Conservation (phyloP, 1,284 basidiomycete genomes). For the Rhodotorula sp. region DNA sequence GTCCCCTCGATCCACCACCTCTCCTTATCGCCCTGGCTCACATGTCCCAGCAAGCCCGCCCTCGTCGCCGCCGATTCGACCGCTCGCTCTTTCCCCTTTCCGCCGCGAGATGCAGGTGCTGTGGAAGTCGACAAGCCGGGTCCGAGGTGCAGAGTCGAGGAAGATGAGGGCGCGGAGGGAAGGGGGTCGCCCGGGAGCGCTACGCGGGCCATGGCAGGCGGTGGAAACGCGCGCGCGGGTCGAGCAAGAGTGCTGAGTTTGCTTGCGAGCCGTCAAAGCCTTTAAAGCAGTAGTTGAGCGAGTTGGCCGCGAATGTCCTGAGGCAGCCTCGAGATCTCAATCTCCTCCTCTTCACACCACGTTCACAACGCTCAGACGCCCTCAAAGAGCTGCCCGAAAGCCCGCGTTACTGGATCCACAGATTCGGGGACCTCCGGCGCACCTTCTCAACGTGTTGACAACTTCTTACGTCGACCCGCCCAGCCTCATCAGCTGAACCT, state of each 20-base stretch:
- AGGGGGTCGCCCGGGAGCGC: conserved; percentile 35
- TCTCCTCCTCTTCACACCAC: too few relatives aligned
- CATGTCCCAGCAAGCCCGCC: conserved; percentile 28
- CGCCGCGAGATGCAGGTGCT: not conserved
- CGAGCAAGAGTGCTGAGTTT: not conserved
- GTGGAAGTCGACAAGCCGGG: conserved; percentile 25
- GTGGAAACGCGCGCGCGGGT: not conserved
- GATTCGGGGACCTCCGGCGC: too few relatives aligned
- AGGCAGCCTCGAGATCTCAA: too few relatives aligned
- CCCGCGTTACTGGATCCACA: too few relatives aligned
- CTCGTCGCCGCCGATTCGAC: conserved; percentile 11
- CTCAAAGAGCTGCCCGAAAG: too few relatives aligned
- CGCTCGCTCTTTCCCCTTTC: conserved; percentile 20
- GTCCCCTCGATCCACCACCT: conserved; percentile 34
- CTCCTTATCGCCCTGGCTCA: conserved; percentile 13
- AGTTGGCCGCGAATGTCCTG: too few relatives aligned
- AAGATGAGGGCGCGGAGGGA: conserved; percentile 14
- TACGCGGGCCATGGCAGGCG: conserved; percentile 14
- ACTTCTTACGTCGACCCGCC: not conserved
- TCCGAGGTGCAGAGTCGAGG: conserved; percentile 30
- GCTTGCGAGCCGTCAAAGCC: not conserved
- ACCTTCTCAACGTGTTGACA: too few relatives aligned
- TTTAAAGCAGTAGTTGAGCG: too few relatives aligned
- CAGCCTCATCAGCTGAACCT: not conserved
- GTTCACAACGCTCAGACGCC: too few relatives aligned